Conservation (phyloP, 371 early-diverging fungal genomes). For the Capniomyces stellatus region DNA sequence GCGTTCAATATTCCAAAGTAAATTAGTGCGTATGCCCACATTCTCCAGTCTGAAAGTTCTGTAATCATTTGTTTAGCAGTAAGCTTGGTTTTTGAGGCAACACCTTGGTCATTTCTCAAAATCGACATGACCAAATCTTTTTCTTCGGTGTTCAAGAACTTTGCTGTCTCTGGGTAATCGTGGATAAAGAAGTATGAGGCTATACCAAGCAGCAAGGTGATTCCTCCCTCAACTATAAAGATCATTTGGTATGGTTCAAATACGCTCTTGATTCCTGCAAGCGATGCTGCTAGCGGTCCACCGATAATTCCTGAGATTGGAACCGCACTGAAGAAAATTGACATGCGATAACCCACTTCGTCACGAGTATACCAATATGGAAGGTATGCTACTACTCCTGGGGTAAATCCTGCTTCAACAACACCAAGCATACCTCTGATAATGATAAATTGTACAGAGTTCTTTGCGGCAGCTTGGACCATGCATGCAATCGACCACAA, state of each 20-base stretch:
- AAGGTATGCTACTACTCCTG: slow-evolving; percentile 33
- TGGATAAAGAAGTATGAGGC: slow-evolving; percentile 10
- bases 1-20: slow-evolving; percentile 15
- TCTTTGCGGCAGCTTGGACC: slow-evolving; percentile 24
- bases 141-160: slow-evolving; percentile 16
- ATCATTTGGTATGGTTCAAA: slow-evolving; percentile 40
- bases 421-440: slow-evolving; percentile 28
- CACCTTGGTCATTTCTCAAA: slow-evolving; percentile 9
- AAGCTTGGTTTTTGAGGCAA: slow-evolving; percentile 5
- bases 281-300: slow-evolving; percentile 25
- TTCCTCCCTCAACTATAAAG: slow-evolving; percentile 30
- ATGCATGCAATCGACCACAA: slow-evolving; percentile 35
- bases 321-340: slow-evolving; percentile 26
- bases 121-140: slow-evolving; percentile 8
- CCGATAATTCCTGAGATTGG: slow-evolving; percentile 30
- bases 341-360: slow-evolving; percentile 23
- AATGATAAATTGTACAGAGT: slow-evolving; percentile 17
- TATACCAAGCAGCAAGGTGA: slow-evolving; percentile 23
- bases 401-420: slow-evolving; percentile 38
- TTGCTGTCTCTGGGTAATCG: slow-evolving; percentile 20
- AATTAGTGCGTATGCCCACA: slow-evolving; percentile 19
- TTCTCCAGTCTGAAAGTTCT: slow-evolving; percentile 18
- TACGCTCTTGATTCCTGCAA: slow-evolving; percentile 18
- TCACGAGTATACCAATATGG: slow-evolving; percentile 32
- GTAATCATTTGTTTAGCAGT: slow-evolving; percentile 9